A percentile compares a stretch with the other conserved stretches of the same genome.
Conservation (phyloP, 1,284 basidiomycete genomes). For the Heliocybe sulcata region DNA sequence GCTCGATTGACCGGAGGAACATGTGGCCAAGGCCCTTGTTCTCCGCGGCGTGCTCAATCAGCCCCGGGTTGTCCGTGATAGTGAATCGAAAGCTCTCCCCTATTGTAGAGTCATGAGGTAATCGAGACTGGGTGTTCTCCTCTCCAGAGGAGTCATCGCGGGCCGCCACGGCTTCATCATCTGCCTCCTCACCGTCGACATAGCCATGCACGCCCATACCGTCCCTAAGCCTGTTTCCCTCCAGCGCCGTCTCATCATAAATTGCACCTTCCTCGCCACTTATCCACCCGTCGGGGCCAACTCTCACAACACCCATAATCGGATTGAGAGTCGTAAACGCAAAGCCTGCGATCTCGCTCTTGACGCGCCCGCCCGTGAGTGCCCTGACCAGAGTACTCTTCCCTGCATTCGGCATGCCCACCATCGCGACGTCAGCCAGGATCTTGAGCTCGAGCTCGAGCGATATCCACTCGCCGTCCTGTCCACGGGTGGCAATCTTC, state of each 20-base stretch:
- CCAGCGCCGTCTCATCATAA: constrained; percentile 67
- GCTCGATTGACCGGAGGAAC: constrained; percentile 91
- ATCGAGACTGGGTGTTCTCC: constrained; percentile 21
- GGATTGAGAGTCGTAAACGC: constrained; percentile 96
- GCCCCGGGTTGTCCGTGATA: constrained; percentile 95
- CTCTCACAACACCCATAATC: constrained; percentile 87
- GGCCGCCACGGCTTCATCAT: neutral
- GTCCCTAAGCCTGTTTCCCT: constrained; percentile 41
- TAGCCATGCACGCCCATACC: constrained; percentile 45
- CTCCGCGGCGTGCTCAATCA: constrained; percentile 79
- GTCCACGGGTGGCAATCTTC: constrained; percentile 77
- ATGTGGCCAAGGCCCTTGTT: constrained; percentile 92
- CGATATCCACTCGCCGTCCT: constrained; percentile 75
- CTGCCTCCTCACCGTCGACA: constrained; percentile 25
- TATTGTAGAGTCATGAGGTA: constrained; percentile 35
- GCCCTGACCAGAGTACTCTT: constrained; percentile 89
- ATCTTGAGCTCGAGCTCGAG: constrained; percentile 93
- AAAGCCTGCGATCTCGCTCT: constrained; percentile 86
- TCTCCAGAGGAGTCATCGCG: neutral
- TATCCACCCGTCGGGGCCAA: constrained; percentile 77
- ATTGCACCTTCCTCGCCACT: constrained; percentile 49
- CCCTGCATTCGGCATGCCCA: constrained; percentile 93
- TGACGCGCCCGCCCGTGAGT: constrained; percentile 78
- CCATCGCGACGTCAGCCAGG: constrained; percentile 89
- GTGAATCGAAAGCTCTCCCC: constrained; percentile 83